Evolutionary conservation across 148 eudicot species (phyloP), one percentile per base, ranked within the genome.

Genomic region (Diospyros lotus): DNA sequence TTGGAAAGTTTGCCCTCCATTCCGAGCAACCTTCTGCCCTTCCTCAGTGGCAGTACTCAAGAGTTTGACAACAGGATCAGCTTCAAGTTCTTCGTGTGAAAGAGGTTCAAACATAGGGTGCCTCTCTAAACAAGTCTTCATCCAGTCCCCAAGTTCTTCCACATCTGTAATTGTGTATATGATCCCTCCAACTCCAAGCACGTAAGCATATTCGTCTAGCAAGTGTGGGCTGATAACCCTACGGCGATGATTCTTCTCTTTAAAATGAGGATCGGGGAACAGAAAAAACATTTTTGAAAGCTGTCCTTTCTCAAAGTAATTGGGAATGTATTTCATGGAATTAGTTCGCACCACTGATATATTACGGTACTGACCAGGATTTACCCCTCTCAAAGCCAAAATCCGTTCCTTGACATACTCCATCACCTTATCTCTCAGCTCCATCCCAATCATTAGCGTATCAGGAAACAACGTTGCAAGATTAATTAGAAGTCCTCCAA

Each of bases 261-360:
- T 94, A 68, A 94, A 94, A 53, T 94, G 98, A 44, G 98, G 98
- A 54, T 94, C 97, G 1, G 98, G 98, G 68, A 94, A 94, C 79
- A 94, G 80, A 82, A 94, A 94, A 78, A 94, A 94, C 98, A 94
- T 92, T 84, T 94, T 94, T 6, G 82, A 84, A 2, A 94, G 85
- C 72, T 92, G 97, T 46, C 87, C 93, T 76, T 92, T 94, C 68
- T 87, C 89, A 40, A 94, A 94, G 78, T 89, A 92, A 77, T 94
- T 94, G 2, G 98, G 97, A 69, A 91, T 90, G 82, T 94, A 94
- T 77, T 94, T 92, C 98, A 94, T 94, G 44, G 98, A 92, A 80
- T 94, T 94, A n/a, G 97, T 92, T 71, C 97, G 18, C 8, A 89
- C 97, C 10, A 94, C 96, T 1, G 98, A 94, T 39, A 87, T 80